These are phyloP conservation scores for Primulina huaijiensis DNA, from an alignment of 257 asterid genomes.

Conservation along the genomic window DNA sequence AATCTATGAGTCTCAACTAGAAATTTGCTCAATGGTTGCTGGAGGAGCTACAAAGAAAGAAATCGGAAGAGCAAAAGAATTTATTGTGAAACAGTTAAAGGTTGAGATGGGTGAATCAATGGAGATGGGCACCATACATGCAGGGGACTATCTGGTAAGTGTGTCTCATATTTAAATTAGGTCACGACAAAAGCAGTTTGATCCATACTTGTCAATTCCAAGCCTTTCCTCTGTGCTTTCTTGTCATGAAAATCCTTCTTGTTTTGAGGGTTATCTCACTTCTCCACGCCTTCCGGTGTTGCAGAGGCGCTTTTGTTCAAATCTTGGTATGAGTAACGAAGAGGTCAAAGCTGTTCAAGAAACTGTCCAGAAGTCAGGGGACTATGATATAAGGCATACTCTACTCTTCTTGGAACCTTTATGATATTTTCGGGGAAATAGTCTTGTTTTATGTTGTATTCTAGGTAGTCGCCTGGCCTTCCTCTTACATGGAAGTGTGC, in stretches of 20 bases:
- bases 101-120: constrained; percentile 32
- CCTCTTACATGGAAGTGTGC: no score
- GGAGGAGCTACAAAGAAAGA: constrained; percentile 58
- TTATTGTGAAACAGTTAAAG: constrained; percentile 30
- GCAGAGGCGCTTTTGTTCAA: constrained; percentile 66
- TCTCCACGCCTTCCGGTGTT: constrained; percentile 6
- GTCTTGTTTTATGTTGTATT: neutral
- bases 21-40: constrained; percentile 56
- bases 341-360: constrained; percentile 63
- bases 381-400: constrained; percentile 51
- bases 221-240: neutral
- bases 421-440: neutral
- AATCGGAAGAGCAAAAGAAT: constrained; percentile 63
- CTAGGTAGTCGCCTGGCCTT: no score
- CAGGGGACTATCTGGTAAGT: constrained; percentile 31
- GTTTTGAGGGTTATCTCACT: neutral
- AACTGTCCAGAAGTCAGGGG: constrained; percentile 53
- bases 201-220: neutral
- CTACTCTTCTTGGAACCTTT: neutral
- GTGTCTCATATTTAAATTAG: neutral
- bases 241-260: neutral
- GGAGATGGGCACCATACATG: constrained; percentile 33
- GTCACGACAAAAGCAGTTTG: neutral
- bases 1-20: constrained; percentile 37
- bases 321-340: constrained; percentile 58